phyloP scores from a whole-genome alignment of 2,329 filamentous ascomycete species.

The Grosmannia serpens region DNA sequence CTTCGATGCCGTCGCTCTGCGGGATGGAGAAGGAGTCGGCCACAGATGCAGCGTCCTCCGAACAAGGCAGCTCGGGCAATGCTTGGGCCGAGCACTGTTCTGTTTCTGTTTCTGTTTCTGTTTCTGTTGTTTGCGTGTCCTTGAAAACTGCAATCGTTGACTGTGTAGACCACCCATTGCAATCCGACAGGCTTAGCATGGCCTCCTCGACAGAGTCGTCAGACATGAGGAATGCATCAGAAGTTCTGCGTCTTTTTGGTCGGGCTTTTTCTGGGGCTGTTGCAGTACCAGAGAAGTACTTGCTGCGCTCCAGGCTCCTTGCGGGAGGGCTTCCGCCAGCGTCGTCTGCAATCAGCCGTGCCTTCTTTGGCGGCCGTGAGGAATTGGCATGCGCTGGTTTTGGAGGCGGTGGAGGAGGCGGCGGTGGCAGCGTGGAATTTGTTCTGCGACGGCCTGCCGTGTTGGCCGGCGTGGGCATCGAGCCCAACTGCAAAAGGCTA shows the following conservation, averaged over 20 bases:
- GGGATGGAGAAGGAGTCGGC: conserved; percentile 3
- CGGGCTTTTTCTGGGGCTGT: conserved; percentile 1
- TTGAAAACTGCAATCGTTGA: conserved; percentile 28
- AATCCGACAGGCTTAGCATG: conserved; percentile 37
- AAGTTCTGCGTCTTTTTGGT: conserved; percentile 8
- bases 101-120: not conserved
- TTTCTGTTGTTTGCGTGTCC: conserved; percentile 16
- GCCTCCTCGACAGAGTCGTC: conserved; percentile 48
- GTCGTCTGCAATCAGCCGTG: conserved; percentile 38
- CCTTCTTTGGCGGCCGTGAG: conserved; percentile 42
- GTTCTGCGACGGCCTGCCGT: conserved; percentile 3
- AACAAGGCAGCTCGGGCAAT: not conserved
- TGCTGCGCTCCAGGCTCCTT: conserved; percentile 33
- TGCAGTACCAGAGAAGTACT: conserved; percentile 34
- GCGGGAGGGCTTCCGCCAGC: conserved; percentile 9
- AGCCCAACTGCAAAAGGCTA: conserved; percentile 24
- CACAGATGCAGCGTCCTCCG: not conserved
- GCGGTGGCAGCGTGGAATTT: conserved; percentile 1
- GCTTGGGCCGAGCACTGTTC: not conserved
- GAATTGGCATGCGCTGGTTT: not conserved
- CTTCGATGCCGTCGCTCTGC: conserved; percentile 8
- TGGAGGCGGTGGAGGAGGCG: not conserved
- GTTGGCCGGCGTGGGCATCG: not conserved
- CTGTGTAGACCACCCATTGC: conserved; percentile 33
- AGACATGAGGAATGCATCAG: conserved; percentile 36